phyloP scores from a whole-genome alignment of 495 filamentous ascomycete genomes.

The Stereocaulon alpinum region DNA sequence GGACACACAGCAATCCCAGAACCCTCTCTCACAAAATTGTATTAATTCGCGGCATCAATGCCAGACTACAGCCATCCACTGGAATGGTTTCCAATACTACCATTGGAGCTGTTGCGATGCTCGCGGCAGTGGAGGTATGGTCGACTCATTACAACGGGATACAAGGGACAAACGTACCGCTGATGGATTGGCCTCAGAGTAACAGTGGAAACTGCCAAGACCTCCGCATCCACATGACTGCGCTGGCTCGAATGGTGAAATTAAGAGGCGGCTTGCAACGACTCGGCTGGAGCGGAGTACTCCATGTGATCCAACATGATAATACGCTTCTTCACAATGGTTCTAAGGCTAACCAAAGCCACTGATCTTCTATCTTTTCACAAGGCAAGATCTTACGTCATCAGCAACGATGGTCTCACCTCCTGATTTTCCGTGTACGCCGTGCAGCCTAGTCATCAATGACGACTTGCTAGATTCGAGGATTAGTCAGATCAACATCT shows the following conservation, averaged over 20 bases:
- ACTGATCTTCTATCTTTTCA: neutral
- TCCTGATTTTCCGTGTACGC: neutral
- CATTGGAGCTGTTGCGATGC: conserved; percentile 13
- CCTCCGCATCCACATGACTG: conserved; percentile 6
- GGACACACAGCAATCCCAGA: neutral
- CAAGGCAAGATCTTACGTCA: neutral
- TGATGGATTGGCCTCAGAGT: neutral
- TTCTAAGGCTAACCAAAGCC: neutral
- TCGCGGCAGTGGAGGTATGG: conserved; percentile 13
- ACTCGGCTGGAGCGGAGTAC: conserved; percentile 1
- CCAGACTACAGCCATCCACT: neutral
- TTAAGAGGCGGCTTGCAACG: neutral
- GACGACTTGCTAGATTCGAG: neutral
- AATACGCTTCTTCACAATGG: neutral
- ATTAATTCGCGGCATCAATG: conserved; percentile 13
- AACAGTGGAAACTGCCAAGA: conserved; percentile 2
- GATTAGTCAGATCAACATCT: neutral
- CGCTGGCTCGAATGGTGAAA: conserved; percentile 1
- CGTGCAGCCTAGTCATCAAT: neutral
- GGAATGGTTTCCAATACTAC: conserved; percentile 5
- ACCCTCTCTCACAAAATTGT: conserved; percentile 7
- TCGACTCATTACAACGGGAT: neutral
- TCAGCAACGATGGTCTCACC: conserved; percentile 1
- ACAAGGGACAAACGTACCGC: no score
- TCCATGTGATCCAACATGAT: conserved; percentile 8